Percentiles rank a stretch among this genome's conserved stretches.
Conservation (phyloP, 2,329 filamentous ascomycete species). For the Proliferodiscus dingleyae region DNA sequence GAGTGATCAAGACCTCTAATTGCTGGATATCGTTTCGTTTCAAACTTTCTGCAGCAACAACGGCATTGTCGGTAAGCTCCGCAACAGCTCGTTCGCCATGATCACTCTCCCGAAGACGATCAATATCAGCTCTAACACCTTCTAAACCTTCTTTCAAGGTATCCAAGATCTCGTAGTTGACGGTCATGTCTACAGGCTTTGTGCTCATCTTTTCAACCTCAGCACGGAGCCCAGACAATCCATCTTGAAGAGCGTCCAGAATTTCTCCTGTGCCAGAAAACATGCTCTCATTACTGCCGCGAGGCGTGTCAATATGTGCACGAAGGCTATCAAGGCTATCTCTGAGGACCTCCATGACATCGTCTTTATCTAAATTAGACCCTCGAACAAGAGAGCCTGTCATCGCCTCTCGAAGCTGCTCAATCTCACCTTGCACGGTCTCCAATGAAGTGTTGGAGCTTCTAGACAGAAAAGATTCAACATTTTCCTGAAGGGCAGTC, state of each 20-base stretch:
- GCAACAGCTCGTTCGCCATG: constrained; percentile 47
- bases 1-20: constrained; percentile 75
- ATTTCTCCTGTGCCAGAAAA: constrained; percentile 72
- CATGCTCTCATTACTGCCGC: constrained; percentile 27
- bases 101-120: constrained; percentile 60
- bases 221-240: constrained; percentile 68
- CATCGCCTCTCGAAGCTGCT: constrained; percentile 54
- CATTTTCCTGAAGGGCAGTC: constrained; percentile 62
- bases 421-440: constrained; percentile 48
- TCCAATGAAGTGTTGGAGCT: constrained; percentile 52
- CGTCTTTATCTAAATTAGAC: constrained; percentile 50
- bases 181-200: constrained; percentile 75
- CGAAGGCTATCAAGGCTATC: constrained; percentile 71
- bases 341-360: constrained; percentile 59
- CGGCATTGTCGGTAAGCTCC: constrained; percentile 44
- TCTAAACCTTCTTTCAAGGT: constrained; percentile 79
- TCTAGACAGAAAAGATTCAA: constrained; percentile 55
- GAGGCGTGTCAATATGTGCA: constrained; percentile 58
- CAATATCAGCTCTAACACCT: constrained; percentile 71
- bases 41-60: constrained; percentile 48
- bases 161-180: constrained; percentile 85
- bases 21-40: constrained; percentile 75
- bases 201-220: constrained; percentile 74
- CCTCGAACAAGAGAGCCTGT: constrained; percentile 45
- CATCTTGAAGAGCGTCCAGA: constrained; percentile 83